Conservation (phyloP, 495 filamentous ascomycete species). For the Aspergillus sparsus region DNA sequence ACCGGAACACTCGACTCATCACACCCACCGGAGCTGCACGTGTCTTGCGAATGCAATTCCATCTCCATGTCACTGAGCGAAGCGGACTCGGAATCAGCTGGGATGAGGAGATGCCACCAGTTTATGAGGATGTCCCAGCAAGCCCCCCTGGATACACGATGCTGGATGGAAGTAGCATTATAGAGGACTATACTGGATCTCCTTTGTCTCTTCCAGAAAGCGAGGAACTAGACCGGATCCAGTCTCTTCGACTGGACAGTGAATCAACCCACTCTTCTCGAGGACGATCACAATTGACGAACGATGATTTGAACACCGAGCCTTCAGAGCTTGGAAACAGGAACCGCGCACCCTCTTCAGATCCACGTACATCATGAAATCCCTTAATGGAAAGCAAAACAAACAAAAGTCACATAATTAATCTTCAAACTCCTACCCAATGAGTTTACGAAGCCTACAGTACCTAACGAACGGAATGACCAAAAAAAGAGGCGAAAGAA, state of each 20-base stretch:
- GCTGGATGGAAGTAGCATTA: constrained; percentile 41
- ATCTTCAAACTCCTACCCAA: constrained; percentile 10
- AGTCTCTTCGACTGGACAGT: constrained; percentile 43
- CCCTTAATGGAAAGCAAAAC: background rate
- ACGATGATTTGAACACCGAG: constrained; percentile 27
- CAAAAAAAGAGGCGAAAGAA: constrained; percentile 2
- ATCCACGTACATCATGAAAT: constrained; percentile 14
- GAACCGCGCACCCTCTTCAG: constrained; percentile 22
- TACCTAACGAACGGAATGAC: constrained; percentile 21
- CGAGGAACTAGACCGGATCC: constrained; percentile 48
- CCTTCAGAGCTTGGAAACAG: constrained; percentile 19
- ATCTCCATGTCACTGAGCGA: constrained; percentile 75
- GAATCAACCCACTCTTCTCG: constrained; percentile 42
- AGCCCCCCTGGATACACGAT: constrained; percentile 78
- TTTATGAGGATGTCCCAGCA: constrained; percentile 91
- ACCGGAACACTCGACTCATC: constrained; percentile 65
- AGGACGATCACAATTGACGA: constrained; percentile 25
- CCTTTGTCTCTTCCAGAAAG: constrained; percentile 44
- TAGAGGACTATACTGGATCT: constrained; percentile 49
- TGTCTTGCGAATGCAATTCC: constrained; percentile 92
- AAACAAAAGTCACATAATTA: background rate
- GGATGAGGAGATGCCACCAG: constrained; percentile 94
- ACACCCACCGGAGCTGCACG: constrained; percentile 89
- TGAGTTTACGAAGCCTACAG: constrained; percentile 15
- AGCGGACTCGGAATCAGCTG: constrained; percentile 89